phyloP scores from a whole-genome alignment of 2,329 filamentous ascomycete genomes.

The Rhinocladiella similis region DNA sequence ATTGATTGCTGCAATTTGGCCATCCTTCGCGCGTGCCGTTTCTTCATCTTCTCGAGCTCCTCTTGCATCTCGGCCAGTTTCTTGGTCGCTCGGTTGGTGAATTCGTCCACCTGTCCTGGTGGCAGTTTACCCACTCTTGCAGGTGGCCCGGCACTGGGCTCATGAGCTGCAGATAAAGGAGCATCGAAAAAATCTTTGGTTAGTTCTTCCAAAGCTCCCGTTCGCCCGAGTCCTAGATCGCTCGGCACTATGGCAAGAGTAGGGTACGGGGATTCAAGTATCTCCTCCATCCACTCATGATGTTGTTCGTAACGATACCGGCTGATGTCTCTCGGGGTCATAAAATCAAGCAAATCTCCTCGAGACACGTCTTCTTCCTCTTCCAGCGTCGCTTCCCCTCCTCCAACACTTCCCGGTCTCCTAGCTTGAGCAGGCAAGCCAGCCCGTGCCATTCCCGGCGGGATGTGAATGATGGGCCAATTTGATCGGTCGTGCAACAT shows the following conservation, averaged over 20 bases:
- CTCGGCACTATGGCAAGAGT: conserved; percentile 82
- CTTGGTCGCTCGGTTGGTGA: conserved; percentile 73
- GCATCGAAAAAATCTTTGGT: conserved; percentile 83
- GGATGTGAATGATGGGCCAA: conserved; percentile 82
- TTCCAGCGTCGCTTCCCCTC: conserved; percentile 63
- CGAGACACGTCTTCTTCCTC: conserved; percentile 87
- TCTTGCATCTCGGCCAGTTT: conserved; percentile 71
- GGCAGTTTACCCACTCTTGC: conserved; percentile 63
- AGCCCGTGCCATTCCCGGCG: conserved; percentile 36
- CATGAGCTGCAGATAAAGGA: conserved; percentile 39
- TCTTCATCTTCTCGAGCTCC: conserved; percentile 83
- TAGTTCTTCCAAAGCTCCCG: conserved; percentile 76
- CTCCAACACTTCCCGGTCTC: conserved; percentile 45
- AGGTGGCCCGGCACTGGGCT: conserved; percentile 32
- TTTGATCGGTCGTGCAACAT: conserved; percentile 87
- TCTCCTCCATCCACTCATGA: conserved; percentile 98
- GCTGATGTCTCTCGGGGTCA: conserved; percentile 88
- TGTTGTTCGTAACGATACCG: conserved; percentile 86
- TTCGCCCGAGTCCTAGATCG: conserved; percentile 81
- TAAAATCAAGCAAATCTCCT: conserved; percentile 84
- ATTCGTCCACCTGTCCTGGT: conserved; percentile 76
- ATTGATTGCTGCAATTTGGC: conserved; percentile 71
- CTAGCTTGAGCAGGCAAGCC: conserved; percentile 32
- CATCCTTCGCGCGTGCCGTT: conserved; percentile 73
- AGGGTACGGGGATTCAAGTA: conserved; percentile 85